Evolutionary conservation across 2,329 filamentous ascomycete species (phyloP).

Genomic region (Verticillium klebahnii): DNA sequence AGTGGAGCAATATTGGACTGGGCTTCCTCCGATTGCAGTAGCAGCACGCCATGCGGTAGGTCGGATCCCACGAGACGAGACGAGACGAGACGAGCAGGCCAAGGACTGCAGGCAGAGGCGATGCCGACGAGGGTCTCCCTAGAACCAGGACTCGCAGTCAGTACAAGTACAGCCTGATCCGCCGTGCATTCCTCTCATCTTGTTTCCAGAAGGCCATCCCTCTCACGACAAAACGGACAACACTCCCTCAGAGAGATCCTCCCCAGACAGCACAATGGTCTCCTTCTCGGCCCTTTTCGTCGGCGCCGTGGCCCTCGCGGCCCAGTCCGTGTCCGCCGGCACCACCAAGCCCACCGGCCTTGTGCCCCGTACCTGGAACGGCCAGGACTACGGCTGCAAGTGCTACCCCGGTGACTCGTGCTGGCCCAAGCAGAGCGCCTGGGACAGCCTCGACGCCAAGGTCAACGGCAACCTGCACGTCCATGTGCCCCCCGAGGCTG

Average conservation of each 20-base stretch:
- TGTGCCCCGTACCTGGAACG: slow-evolving; percentile 16
- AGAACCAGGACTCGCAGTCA: neutral
- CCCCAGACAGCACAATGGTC: neutral
- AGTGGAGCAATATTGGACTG: neutral
- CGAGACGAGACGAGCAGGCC: neutral
- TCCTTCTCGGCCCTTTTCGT: neutral
- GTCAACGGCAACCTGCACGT: slow-evolving; percentile 28
- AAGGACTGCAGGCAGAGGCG: neutral
- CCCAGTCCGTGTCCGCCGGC: slow-evolving; percentile 2
- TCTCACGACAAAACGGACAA: neutral
- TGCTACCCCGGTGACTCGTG: slow-evolving; percentile 24
- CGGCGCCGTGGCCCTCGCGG: neutral
- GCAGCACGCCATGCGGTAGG: neutral
- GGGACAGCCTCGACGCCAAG: slow-evolving; percentile 26
- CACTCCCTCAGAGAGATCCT: neutral
- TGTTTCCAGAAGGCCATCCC: neutral
- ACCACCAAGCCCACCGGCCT: neutral
- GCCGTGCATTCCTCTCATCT: neutral
- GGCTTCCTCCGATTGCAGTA: neutral
- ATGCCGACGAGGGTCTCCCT: neutral
- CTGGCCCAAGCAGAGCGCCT: slow-evolving; percentile 22
- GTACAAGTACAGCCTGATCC: neutral
- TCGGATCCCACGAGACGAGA: neutral
- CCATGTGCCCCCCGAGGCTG: slow-evolving; percentile 22
- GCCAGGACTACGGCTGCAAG: slow-evolving; percentile 23